These are phyloP conservation scores for Phytophthora ohioensis DNA, from an alignment of 352 stramenopile genomes.

Conservation along the genomic window DNA sequence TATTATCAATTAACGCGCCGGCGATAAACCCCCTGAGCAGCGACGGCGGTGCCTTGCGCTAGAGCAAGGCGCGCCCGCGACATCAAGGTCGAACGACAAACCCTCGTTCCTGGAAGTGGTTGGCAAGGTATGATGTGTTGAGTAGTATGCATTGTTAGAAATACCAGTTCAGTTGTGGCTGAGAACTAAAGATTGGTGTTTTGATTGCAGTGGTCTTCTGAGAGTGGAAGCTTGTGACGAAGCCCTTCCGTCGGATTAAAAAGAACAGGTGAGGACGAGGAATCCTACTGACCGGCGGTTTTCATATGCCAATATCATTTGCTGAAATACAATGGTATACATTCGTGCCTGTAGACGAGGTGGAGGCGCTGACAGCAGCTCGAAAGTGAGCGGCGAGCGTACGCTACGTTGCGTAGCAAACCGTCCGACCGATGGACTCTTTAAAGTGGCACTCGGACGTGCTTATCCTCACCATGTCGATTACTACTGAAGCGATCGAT, in stretches of 20 bases:
- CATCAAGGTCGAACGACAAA: no score
- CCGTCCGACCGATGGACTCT: conserved; percentile 89
- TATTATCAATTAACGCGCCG: no score
- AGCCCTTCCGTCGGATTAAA: conserved; percentile 92
- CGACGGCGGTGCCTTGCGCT: no score
- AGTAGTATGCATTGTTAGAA: no score
- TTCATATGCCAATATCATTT: neutral
- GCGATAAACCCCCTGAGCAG: no score
- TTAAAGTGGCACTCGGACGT: conserved; percentile 90
- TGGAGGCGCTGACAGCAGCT: conserved; percentile 91
- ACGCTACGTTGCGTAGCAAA: conserved; percentile 66
- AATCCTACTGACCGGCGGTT: conserved; percentile 88
- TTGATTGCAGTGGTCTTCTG: conserved; percentile 87
- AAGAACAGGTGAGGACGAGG: conserved; percentile 90
- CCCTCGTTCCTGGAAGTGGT: conserved; percentile 57
- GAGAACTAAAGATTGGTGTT: neutral
- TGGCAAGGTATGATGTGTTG: conserved; percentile 56
- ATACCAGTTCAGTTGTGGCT: no score
- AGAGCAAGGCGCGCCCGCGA: no score
- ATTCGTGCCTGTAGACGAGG: conserved; percentile 59
- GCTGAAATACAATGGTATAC: neutral
- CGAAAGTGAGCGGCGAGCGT: conserved; percentile 45
- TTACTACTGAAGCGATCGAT: conserved; percentile 93
- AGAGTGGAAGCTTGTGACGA: conserved; percentile 95
- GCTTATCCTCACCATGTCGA: conserved; percentile 93